Evolutionary conservation across 23 red algal genomes (phyloP).

Genomic region (Gracilaria gracilis): DNA sequence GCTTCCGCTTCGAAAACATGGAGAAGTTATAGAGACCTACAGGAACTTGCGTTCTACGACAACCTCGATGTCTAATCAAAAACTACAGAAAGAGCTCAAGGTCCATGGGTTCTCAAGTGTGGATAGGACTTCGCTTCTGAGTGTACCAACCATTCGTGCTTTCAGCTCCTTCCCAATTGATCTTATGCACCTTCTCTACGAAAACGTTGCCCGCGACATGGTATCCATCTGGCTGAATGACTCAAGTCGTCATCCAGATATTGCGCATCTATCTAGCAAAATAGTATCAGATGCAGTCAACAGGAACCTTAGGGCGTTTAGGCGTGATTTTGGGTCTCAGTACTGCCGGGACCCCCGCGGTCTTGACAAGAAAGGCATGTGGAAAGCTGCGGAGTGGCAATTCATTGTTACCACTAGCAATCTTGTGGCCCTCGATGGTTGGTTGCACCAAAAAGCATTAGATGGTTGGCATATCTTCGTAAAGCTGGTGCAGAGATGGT

Average conservation of each 20-base stretch:
- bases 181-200: neutral
- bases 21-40: too few species aligned
- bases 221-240: neutral
- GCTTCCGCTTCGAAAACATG: too few species aligned
- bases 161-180: slow-evolving; percentile 13
- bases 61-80: neutral
- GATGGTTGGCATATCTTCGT: neutral
- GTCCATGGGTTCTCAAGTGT: neutral
- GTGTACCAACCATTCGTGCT: neutral
- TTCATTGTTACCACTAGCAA: neutral
- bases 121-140: neutral
- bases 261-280: neutral
- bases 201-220: neutral
- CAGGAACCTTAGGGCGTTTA: neutral
- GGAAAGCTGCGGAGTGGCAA: slow-evolving; percentile 19
- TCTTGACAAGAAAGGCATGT: neutral
- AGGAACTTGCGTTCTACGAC: too few species aligned
- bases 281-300: neutral
- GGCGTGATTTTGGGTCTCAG: neutral
- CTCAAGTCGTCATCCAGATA: neutral
- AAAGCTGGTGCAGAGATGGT: neutral
- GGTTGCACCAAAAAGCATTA: neutral
- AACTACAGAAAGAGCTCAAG: neutral
- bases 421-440: slow-evolving; percentile 3
- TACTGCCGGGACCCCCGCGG: neutral